These are phyloP conservation scores for Climacium dendroides DNA, from an alignment of 225 moss, liverwort and hornwort species.

Conservation along the genomic window DNA sequence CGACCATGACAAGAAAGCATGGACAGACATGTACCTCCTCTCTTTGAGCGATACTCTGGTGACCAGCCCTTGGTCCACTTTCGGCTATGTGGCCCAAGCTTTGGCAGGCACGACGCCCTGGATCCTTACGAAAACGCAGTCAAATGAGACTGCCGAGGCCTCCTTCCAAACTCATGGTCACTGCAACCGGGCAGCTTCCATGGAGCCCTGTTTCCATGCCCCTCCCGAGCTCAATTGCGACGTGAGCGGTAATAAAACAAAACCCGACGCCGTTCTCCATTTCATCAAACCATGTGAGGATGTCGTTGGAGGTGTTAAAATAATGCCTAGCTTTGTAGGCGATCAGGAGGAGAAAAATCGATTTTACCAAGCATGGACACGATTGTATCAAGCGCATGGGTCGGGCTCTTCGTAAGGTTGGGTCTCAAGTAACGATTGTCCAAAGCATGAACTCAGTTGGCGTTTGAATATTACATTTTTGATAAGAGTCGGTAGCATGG, in stretches of 20 bases:
- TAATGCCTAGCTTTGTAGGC: conserved; percentile 4
- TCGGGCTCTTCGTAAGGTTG: not conserved
- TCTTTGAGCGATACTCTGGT: conserved; percentile 63
- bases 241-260: not conserved
- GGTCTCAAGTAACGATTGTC: not conserved
- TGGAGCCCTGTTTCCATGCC: conserved; percentile 73
- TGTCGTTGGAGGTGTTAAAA: conserved; percentile 48
- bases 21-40: conserved; percentile 74
- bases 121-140: conserved; percentile 35
- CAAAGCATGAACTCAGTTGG: not conserved
- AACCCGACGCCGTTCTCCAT: conserved; percentile 18
- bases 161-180: conserved; percentile 22
- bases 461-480: not conserved
- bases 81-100: conserved; percentile 74
- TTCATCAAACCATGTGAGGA: conserved; percentile 68
- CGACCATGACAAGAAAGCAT: conserved; percentile 63
- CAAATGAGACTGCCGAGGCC: conserved; percentile 18
- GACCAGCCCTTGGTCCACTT: conserved; percentile 80
- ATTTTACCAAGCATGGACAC: not conserved
- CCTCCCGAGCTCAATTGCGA: conserved; percentile 38
- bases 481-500: not conserved
- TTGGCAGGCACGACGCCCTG: conserved; percentile 59
- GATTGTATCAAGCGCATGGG: not conserved
- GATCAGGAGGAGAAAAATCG: not conserved
- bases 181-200: conserved; percentile 39